phyloP scores from a whole-genome alignment of 306 rosid species.

The Quillaja saponaria region DNA sequence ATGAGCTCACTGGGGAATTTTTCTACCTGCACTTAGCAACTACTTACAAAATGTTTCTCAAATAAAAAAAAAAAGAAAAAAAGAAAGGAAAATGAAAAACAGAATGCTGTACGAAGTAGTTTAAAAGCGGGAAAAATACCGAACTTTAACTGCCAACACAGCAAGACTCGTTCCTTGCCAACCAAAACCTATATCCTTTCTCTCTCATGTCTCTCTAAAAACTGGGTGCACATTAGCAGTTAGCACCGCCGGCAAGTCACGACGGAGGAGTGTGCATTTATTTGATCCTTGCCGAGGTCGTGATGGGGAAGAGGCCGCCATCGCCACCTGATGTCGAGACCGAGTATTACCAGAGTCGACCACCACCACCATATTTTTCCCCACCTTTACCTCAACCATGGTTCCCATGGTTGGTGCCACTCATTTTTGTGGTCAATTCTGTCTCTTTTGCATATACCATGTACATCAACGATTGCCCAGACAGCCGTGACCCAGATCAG shows the following conservation, averaged over 20 bases:
- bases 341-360: constrained; percentile 30
- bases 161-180: constrained; percentile 35
- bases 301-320: constrained; percentile 61
- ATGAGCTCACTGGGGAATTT: too few species aligned
- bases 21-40: too few species aligned
- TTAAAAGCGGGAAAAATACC: constrained; percentile 40
- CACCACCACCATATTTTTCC: constrained; percentile 46
- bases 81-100: too few species aligned
- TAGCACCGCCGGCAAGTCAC: constrained; percentile 2
- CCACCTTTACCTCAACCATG: constrained; percentile 49
- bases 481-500: background rate
- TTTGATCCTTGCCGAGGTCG: background rate
- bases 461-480: constrained; percentile 75
- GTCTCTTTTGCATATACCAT: constrained; percentile 54
- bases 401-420: constrained; percentile 74
- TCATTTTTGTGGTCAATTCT: constrained; percentile 47
- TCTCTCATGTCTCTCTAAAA: constrained; percentile 17
- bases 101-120: background rate
- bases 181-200: constrained; percentile 30
- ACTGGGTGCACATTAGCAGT: constrained; percentile 14
- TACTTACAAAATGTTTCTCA: too few species aligned
- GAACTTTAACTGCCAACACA: constrained; percentile 47
- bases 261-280: constrained; percentile 13
- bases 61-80: too few species aligned
- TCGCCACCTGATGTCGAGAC: constrained; percentile 50